A percentile compares a stretch with the other conserved stretches of the same genome.
Evolutionary conservation across 1,284 basidiomycete genomes (phyloP).

Genomic region (Schizophyllum amplum): DNA sequence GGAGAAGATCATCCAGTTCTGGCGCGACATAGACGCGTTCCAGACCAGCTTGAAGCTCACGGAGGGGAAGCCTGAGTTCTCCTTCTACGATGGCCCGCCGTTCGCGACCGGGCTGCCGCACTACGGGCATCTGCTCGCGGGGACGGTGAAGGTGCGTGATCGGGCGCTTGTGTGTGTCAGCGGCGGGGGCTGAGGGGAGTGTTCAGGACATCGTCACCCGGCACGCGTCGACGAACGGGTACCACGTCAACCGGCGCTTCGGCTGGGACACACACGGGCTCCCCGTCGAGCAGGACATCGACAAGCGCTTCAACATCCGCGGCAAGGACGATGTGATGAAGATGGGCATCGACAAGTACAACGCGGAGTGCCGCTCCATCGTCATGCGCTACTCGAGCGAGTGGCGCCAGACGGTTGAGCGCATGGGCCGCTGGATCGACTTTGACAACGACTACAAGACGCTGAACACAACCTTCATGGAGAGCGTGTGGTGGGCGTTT

Average conservation of each 20-base stretch:
- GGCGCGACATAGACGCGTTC: constrained; percentile 98
- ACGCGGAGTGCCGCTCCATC: constrained; percentile 93
- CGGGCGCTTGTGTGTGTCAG: background rate
- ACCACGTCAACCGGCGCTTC: constrained; percentile 92
- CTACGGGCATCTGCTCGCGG: constrained; percentile 87
- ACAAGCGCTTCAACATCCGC: constrained; percentile 92
- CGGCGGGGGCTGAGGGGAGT: constrained; percentile 1
- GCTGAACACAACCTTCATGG: constrained; percentile 91
- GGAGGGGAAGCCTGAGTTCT: constrained; percentile 82
- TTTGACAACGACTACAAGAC: constrained; percentile 99
- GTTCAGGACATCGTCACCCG: constrained; percentile 90
- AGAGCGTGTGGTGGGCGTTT: constrained; percentile 99
- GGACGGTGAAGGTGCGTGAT: constrained; percentile 92
- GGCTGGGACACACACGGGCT: constrained; percentile 99
- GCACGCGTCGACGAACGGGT: constrained; percentile 90
- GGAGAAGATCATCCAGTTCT: constrained; percentile 87
- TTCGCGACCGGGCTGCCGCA: constrained; percentile 97
- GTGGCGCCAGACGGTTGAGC: constrained; percentile 92
- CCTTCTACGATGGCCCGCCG: constrained; percentile 97
- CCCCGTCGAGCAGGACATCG: constrained; percentile 99
- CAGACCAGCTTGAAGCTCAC: constrained; percentile 89
- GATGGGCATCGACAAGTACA: constrained; percentile 98
- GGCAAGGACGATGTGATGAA: constrained; percentile 90
- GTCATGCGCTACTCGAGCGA: constrained; percentile 97
- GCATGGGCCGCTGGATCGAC: constrained; percentile 99